phyloP scores from a whole-genome alignment of 2,329 filamentous ascomycete genomes.

The Boeremia lycopersici region DNA sequence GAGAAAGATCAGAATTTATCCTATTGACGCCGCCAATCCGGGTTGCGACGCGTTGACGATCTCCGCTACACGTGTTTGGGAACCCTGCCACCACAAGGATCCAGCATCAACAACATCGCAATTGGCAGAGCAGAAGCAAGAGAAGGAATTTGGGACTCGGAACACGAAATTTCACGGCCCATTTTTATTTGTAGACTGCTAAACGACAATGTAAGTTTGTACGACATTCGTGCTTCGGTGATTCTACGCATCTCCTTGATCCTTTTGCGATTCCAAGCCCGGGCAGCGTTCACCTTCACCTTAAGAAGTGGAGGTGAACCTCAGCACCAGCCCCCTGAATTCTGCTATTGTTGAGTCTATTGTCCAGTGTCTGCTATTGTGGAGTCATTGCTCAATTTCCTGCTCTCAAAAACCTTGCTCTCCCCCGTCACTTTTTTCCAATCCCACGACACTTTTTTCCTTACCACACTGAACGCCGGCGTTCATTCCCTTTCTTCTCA shows the following conservation, averaged over 20 bases:
- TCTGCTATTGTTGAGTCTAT: not conserved
- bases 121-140: slow-evolving; percentile 12
- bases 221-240: not conserved
- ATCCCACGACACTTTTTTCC: not conserved
- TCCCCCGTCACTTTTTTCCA: no score
- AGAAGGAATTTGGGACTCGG: not conserved
- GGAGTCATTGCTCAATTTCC: no score
- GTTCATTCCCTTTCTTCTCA: not conserved
- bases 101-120: slow-evolving; percentile 18
- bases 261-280: not conserved
- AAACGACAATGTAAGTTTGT: slow-evolving; percentile 4
- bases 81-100: slow-evolving; percentile 18
- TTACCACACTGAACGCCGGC: not conserved
- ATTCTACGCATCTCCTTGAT: not conserved
- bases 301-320: no score
- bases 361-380: not conserved
- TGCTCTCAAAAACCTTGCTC: no score
- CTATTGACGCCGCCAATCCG: not conserved
- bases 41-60: slow-evolving; percentile 35
- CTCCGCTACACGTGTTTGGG: slow-evolving; percentile 34
- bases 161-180: not conserved
- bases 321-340: not conserved
- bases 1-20: not conserved
- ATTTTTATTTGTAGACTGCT: not conserved
- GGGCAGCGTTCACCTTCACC: not conserved